phyloP scores from a whole-genome alignment of 2,329 filamentous ascomycete genomes.

The Cercospora zeina region DNA sequence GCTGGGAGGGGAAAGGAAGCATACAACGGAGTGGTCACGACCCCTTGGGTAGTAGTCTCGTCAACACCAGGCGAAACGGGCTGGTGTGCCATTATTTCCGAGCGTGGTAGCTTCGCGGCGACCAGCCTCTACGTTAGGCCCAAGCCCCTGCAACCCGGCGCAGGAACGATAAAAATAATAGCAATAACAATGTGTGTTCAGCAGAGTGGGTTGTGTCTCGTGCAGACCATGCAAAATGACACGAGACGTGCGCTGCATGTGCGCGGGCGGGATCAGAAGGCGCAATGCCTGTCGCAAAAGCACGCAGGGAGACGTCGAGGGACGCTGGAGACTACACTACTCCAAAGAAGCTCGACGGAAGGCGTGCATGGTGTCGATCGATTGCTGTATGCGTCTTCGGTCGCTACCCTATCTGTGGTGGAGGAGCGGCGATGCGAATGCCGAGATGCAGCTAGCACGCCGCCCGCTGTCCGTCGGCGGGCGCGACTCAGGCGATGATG shows the following conservation, averaged over 20 bases:
- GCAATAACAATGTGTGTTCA: neutral
- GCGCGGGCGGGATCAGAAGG: neutral
- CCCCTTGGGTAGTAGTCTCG: conserved; percentile 2
- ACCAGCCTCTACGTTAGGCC: neutral
- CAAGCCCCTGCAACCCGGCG: neutral
- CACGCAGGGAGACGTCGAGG: conserved; percentile 1
- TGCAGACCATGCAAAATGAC: neutral
- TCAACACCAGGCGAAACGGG: neutral
- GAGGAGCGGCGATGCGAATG: conserved; percentile 7
- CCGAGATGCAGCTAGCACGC: conserved; percentile 10
- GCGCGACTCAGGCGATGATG: neutral
- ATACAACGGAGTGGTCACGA: conserved; percentile 17
- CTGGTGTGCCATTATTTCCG: conserved; percentile 5
- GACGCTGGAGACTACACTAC: neutral
- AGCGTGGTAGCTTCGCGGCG: conserved; percentile 4
- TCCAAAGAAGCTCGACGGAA: conserved; percentile 2
- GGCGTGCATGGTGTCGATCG: conserved; percentile 1
- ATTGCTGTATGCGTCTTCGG: conserved; percentile 6
- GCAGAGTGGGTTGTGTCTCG: neutral
- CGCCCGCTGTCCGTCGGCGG: neutral
- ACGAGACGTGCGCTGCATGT: neutral
- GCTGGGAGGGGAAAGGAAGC: conserved; percentile 21
- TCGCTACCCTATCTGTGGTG: neutral
- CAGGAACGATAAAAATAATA: neutral
- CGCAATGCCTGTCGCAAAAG: conserved; percentile 1